phyloP scores from a whole-genome alignment of 1,139 yeast genomes.

The Zygoascus hellenicus region DNA sequence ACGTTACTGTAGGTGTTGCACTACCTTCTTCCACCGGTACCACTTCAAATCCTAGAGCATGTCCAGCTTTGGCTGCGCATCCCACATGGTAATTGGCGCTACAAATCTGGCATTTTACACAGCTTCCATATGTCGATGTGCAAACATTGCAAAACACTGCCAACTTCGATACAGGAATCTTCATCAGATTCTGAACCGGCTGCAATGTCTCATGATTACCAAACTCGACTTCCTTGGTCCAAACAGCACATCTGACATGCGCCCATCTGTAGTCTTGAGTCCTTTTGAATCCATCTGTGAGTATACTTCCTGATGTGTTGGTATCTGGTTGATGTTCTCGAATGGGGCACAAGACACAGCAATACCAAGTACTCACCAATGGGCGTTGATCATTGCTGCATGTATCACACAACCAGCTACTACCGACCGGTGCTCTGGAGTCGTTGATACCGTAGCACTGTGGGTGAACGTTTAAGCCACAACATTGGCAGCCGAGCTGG shows the following conservation, averaged over 20 bases:
- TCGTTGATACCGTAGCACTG: conserved; percentile 17
- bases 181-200: conserved; percentile 37
- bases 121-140: conserved; percentile 38
- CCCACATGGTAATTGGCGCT: conserved; percentile 48
- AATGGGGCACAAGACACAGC: conserved; percentile 63
- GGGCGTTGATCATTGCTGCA: conserved; percentile 72
- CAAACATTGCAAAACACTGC: conserved; percentile 40
- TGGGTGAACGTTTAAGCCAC: conserved; percentile 65
- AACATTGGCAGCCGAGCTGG: conserved; percentile 53
- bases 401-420: conserved; percentile 72
- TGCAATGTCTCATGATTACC: conserved; percentile 40
- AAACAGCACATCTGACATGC: conserved; percentile 70
- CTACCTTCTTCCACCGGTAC: background rate
- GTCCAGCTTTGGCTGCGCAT: conserved; percentile 47
- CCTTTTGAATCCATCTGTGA: conserved; percentile 68
- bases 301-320: conserved; percentile 27
- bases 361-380: conserved; percentile 47
- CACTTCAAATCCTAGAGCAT: conserved; percentile 30
- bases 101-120: conserved; percentile 43
- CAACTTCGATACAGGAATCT: conserved; percentile 26
- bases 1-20: conserved; percentile 25
- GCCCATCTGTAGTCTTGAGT: conserved; percentile 71
- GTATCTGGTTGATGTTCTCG: conserved; percentile 36
- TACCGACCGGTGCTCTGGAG: conserved; percentile 3
- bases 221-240: conserved; percentile 41